phyloP scores from a whole-genome alignment of 805 yeast species.

The Schizosaccharomyces octosporus region DNA sequence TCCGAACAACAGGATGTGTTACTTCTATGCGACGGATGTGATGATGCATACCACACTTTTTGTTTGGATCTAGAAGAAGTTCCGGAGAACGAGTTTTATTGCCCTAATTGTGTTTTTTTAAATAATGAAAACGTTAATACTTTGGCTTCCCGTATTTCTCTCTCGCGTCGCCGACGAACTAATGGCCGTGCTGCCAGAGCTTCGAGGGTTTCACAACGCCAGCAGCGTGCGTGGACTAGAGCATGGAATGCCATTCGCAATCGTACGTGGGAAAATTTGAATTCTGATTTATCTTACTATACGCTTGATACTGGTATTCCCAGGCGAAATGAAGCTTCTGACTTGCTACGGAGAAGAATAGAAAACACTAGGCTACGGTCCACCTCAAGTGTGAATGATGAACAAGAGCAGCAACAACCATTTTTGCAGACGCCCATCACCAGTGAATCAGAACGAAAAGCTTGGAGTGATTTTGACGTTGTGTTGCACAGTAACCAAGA shows the following conservation, averaged over 20 bases:
- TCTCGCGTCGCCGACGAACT: neutral
- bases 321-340: neutral
- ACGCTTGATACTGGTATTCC: neutral
- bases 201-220: neutral
- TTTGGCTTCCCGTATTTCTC: neutral
- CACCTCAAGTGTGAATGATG: neutral
- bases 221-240: neutral
- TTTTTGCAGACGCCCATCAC: neutral
- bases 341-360: neutral
- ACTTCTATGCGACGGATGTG: conserved; percentile 13
- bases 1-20: conserved; percentile 12
- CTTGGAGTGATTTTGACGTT: neutral
- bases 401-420: neutral
- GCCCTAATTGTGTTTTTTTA: conserved; percentile 12
- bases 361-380: neutral
- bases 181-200: neutral
- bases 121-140: neutral
- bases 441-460: neutral
- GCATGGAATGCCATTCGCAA: neutral
- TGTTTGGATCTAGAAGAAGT: conserved; percentile 13
- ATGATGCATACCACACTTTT: conserved; percentile 12
- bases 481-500: neutral
- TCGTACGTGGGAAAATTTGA: neutral
- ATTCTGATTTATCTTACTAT: neutral
- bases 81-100: conserved; percentile 13